phyloP scores from a whole-genome alignment of 768 basidiomycete genomes.

The Kwoniella dejecticola region DNA sequence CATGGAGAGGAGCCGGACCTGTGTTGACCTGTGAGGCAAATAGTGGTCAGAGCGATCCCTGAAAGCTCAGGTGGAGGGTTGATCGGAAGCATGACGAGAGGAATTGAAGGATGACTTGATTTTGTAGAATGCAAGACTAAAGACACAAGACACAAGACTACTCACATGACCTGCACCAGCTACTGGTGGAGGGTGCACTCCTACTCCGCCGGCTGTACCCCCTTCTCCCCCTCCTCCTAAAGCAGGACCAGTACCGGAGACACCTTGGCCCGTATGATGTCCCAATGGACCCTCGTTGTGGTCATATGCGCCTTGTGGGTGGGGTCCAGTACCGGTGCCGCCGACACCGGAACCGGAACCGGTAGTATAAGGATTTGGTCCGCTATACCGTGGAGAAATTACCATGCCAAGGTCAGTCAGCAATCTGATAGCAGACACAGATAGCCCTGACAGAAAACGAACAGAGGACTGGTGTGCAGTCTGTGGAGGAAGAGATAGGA shows the following conservation, averaged over 20 bases:
- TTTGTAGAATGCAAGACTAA: no score
- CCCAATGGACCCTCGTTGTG: conserved; percentile 2
- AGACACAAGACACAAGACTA: no score
- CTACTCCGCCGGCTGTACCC: neutral
- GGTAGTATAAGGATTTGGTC: conserved; percentile 6
- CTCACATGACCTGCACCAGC: conserved; percentile 11
- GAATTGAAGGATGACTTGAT: no score
- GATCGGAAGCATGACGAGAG: no score
- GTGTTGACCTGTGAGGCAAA: conserved; percentile 14
- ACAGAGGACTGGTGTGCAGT: no score
- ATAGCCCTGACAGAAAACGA: neutral
- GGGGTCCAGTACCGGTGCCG: no score
- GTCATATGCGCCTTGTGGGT: neutral
- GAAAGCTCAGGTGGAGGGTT: no score
- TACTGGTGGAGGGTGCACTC: neutral
- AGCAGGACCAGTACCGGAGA: conserved; percentile 6
- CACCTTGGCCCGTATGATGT: conserved; percentile 2
- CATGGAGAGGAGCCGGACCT: conserved; percentile 18
- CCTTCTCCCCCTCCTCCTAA: neutral
- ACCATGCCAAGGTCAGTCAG: neutral
- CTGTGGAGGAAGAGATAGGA: no score
- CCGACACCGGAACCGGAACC: no score
- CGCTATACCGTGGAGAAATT: neutral
- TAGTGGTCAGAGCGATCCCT: no score
- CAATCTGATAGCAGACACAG: neutral